phyloP scores from a whole-genome alignment of 192 early-diverging fungal genomes.

The Umbelopsis ramanniana region DNA sequence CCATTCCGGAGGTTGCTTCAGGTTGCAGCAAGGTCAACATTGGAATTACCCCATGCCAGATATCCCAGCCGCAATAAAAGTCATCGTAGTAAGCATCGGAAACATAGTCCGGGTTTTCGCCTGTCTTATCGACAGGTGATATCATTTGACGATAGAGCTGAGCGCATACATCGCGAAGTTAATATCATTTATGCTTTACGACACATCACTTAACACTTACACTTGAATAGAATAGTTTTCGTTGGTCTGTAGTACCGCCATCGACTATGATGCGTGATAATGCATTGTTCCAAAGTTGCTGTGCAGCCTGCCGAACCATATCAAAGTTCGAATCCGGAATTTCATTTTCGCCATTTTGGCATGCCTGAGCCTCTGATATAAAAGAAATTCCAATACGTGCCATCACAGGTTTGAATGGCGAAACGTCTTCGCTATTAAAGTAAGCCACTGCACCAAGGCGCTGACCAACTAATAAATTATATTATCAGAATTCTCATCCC shows the following conservation, averaged over 20 bases:
- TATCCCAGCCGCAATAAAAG: constrained; percentile 28
- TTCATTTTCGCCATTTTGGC: constrained; percentile 32
- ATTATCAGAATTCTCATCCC: background rate
- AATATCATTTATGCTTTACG: background rate
- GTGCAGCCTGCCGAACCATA: background rate
- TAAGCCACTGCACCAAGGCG: background rate
- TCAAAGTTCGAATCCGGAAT: background rate
- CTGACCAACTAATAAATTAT: background rate
- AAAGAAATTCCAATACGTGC: constrained; percentile 38
- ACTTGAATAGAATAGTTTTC: constrained; percentile 1
- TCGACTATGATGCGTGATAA: constrained; percentile 7
- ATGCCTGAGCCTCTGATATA: constrained; percentile 33
- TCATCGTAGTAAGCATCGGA: constrained; percentile 36
- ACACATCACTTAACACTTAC: background rate
- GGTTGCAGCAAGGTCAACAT: background rate
- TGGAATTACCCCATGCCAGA: constrained; percentile 6
- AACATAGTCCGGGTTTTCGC: constrained; percentile 35
- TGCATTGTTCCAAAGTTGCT: constrained; percentile 17
- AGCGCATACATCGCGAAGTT: constrained; percentile 14
- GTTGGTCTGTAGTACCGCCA: constrained; percentile 2
- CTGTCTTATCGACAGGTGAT: constrained; percentile 40
- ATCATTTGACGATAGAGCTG: constrained; percentile 39
- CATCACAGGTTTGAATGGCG: constrained; percentile 15
- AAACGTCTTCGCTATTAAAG: background rate
- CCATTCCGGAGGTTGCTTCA: background rate